Evolutionary conservation across 2,329 filamentous ascomycete species (phyloP).

Genomic region (Metarhizium rileyi): DNA sequence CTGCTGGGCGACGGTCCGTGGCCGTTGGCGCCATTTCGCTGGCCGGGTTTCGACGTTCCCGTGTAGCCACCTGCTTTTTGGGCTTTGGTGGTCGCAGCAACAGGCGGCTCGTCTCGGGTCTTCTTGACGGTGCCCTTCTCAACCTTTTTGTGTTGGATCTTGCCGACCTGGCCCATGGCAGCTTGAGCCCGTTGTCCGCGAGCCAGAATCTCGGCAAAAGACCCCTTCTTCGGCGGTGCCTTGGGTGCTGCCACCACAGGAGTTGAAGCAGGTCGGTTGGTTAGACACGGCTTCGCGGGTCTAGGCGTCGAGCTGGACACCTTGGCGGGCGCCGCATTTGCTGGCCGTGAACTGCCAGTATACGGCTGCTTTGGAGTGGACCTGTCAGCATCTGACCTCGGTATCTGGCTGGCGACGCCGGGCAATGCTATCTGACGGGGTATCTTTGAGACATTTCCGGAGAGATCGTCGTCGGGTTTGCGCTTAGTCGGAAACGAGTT

Average conservation of each 20-base stretch:
- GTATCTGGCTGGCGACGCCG: conserved; percentile 6
- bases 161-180: conserved; percentile 52
- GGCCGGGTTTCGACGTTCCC: conserved; percentile 21
- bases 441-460: conserved; percentile 30
- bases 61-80: conserved; percentile 16
- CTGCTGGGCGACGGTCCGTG: conserved; percentile 7
- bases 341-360: conserved; percentile 6
- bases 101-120: conserved; percentile 32
- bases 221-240: conserved; percentile 57
- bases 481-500: conserved; percentile 35
- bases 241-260: conserved; percentile 29
- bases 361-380: not conserved
- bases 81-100: conserved; percentile 18
- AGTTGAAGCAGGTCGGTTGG: conserved; percentile 15
- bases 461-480: conserved; percentile 45
- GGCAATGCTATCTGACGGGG: conserved; percentile 21
- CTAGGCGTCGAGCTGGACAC: conserved; percentile 15
- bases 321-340: conserved; percentile 14
- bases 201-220: conserved; percentile 65
- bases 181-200: conserved; percentile 58
- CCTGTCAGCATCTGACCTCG: not conserved
- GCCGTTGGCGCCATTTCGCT: conserved; percentile 14
- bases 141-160: conserved; percentile 65
- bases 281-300: conserved; percentile 11
- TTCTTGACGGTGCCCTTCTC: conserved; percentile 51